A percentile compares a stretch with the other conserved stretches of the same genome.
Conservation (phyloP, 2,329 filamentous ascomycete species). For the Aspergillus sp. region DNA sequence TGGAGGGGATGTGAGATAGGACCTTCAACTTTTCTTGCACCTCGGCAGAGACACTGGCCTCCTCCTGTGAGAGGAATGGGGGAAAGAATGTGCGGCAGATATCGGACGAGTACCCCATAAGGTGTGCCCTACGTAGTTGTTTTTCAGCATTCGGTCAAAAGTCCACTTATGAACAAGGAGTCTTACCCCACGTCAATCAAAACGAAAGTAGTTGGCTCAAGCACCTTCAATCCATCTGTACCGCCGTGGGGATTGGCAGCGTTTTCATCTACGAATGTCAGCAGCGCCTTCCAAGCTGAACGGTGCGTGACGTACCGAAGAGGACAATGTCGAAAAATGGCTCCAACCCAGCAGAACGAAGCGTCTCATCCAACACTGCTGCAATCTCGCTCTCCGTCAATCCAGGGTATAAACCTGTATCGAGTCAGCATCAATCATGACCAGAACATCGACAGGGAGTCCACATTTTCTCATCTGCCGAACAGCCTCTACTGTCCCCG, state of each 20-base stretch:
- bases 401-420: constrained; percentile 53
- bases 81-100: constrained; percentile 63
- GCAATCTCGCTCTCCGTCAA: constrained; percentile 60
- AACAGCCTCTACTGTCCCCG: constrained; percentile 61
- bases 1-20: not conserved
- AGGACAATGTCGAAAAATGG: constrained; percentile 65
- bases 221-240: constrained; percentile 46
- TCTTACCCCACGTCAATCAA: constrained; percentile 59
- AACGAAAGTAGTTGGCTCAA: constrained; percentile 57
- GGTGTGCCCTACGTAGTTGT: constrained; percentile 47
- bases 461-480: constrained; percentile 52
- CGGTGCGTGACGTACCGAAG: constrained; percentile 42
- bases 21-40: constrained; percentile 49
- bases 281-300: not conserved
- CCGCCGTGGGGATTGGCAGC: constrained; percentile 42
- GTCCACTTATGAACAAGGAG: not conserved
- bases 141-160: not conserved
- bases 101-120: constrained; percentile 63
- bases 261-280: constrained; percentile 29
- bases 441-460: not conserved
- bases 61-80: constrained; percentile 27
- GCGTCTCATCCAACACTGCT: constrained; percentile 54
- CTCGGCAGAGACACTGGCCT: constrained; percentile 12
- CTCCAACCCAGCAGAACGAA: constrained; percentile 54
- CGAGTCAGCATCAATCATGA: constrained; percentile 12